Base-by-base conservation (phyloP, 768 basidiomycete genomes). In the Hypholoma sublateritium region DNA sequence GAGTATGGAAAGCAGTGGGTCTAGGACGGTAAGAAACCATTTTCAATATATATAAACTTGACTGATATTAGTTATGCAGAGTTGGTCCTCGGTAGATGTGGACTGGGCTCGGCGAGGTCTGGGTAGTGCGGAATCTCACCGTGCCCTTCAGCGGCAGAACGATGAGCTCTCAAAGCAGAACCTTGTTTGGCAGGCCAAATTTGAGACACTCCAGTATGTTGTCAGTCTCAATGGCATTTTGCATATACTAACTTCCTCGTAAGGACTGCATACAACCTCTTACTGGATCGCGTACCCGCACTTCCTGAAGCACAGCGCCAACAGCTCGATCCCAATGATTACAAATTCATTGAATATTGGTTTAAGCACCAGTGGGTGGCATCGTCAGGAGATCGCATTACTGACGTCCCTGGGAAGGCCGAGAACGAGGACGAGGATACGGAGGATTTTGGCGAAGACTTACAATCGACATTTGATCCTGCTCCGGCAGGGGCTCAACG, bases 171-270 rank as follows among this genome's bases (percentile, higher is more conserved):
- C 14, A 16, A 53, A 53, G n/a, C 52, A 53, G 52, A n/a, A 28
- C 11, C 14, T 12, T 32, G 36, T 32, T 13, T 53, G 52, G 52
- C 11, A 44, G 36, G 42, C 52, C 42, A 53, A 53, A 17, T 53
- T 53, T 44, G 52, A 53, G 19, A 53, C 52, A 12, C 52, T 53
- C n/a, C 52, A 53, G 52, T 53, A 44, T 17, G 52, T 53, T 7
- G 34, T 44, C 19, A 22, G 9, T 14, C 22, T 21, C 12, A n/a
- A 9, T 43, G 41, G 6, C 42, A 34, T 43, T 37, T 19, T 53
- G 21, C 51, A n/a, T n/a, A n/a, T n/a, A 28, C 25, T 53, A 32
- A 53, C 28, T 43, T 45, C 28, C 37, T 28, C 52, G 14, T 43
- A 16, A 53, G 52, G 52, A 35, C 22, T 12, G 52, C 52, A 53